Percentiles rank a stretch among this genome's conserved stretches.
phyloP scores from a whole-genome alignment of 352 stramenopile genomes.

The Phytophthora litchii region DNA sequence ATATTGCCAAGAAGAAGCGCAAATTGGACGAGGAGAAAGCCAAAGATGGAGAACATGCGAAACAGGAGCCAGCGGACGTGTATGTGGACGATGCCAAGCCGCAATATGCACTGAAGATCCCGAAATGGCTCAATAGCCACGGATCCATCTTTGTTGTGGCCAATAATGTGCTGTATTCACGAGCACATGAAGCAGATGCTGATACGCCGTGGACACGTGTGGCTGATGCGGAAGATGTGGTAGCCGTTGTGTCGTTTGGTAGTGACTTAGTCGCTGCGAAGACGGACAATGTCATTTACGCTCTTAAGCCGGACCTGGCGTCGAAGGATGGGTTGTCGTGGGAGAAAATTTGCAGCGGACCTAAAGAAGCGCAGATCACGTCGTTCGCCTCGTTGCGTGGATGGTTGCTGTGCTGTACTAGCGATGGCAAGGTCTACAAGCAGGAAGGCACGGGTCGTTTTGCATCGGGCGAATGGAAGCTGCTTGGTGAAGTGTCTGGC shows the following conservation, averaged over 20 bases:
- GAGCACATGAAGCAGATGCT: conserved; percentile 56
- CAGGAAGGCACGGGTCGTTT: conserved; percentile 70
- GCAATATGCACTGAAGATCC: conserved; percentile 52
- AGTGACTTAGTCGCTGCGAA: conserved; percentile 71
- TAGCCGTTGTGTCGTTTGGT: conserved; percentile 77
- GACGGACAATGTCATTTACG: conserved; percentile 57
- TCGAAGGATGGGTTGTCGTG: conserved; percentile 41
- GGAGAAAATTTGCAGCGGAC: conserved; percentile 58
- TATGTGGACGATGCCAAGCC: conserved; percentile 40
- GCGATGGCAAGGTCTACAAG: conserved; percentile 64
- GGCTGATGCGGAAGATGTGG: conserved; percentile 47
- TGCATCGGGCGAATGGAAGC: conserved; percentile 63
- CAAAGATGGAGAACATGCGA: conserved; percentile 57
- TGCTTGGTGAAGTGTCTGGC: conserved; percentile 49
- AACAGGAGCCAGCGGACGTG: conserved; percentile 8
- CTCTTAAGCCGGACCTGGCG: conserved; percentile 42
- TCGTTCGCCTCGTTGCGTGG: conserved; percentile 74
- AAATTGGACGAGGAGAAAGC: conserved; percentile 72
- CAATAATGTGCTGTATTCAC: conserved; percentile 61
- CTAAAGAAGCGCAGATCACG: conserved; percentile 43
- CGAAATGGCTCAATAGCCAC: conserved; percentile 77
- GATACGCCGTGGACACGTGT: conserved; percentile 49
- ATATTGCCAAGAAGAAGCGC: conserved; percentile 63
- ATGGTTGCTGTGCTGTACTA: conserved; percentile 66
- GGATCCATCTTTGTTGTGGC: conserved; percentile 76